These are phyloP conservation scores for Helianthus tuberosus DNA, from an alignment of 129 eudicot species.

Conservation along the genomic window DNA sequence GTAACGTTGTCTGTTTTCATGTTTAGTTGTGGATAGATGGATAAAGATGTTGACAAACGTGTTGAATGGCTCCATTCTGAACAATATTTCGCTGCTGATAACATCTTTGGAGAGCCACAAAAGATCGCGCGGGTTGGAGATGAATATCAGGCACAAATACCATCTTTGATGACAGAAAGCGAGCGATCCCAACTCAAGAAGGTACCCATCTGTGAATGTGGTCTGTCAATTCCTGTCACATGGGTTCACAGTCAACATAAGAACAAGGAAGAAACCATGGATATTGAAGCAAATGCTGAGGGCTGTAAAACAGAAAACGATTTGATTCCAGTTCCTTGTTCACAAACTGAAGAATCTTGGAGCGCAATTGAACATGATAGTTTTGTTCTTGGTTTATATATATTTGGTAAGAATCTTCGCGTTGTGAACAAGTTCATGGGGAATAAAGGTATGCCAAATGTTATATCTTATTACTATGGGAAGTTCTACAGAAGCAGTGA, in stretches of 20 bases:
- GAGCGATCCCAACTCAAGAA: slow-evolving; percentile 29
- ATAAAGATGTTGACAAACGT: too few species aligned
- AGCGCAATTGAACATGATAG: slow-evolving; percentile 48
- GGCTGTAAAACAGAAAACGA: slow-evolving; percentile 14
- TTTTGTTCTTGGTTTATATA: slow-evolving; percentile 57
- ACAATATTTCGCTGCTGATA: slow-evolving; percentile 35
- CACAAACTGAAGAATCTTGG: slow-evolving; percentile 41
- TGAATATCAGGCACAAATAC: slow-evolving; percentile 54
- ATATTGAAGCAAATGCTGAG: background rate
- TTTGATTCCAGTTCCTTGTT: slow-evolving; percentile 43
- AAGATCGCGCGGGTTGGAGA: slow-evolving; percentile 52
- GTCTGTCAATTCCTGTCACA: slow-evolving; percentile 42
- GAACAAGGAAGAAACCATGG: slow-evolving; percentile 37
- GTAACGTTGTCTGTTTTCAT: background rate
- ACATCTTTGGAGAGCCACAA: slow-evolving; percentile 42
- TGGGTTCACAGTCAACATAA: slow-evolving; percentile 41
- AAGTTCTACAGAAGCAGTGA: slow-evolving; percentile 42
- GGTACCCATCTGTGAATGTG: slow-evolving; percentile 31
- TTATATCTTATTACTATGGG: slow-evolving; percentile 50
- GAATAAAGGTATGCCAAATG: slow-evolving; percentile 42
- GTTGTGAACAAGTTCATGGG: slow-evolving; percentile 49
- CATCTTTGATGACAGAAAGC: slow-evolving; percentile 32
- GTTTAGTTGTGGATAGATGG: slow-evolving; percentile 36
- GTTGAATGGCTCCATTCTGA: slow-evolving; percentile 33
- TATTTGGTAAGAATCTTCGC: slow-evolving; percentile 60